Percentiles rank a stretch among this genome's conserved stretches.
These are phyloP conservation scores for Boletellus ananas DNA, from an alignment of 768 basidiomycete genomes.

Conservation along the genomic window DNA sequence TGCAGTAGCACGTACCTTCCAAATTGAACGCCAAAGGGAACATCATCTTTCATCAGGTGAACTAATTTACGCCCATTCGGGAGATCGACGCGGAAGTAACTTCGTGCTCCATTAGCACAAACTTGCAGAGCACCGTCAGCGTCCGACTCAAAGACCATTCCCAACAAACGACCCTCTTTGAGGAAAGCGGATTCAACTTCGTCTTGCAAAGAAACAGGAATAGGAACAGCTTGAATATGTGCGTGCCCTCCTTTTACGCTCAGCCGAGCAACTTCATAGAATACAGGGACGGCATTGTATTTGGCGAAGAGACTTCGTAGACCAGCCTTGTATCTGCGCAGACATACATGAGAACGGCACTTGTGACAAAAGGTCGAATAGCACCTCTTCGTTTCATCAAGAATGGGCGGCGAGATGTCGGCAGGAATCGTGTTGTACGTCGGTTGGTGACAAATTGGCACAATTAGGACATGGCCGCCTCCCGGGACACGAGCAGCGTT, in stretches of 20 bases:
- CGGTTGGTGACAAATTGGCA: conserved; percentile 91
- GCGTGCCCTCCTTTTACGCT: conserved; percentile 90
- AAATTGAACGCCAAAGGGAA: conserved; percentile 88
- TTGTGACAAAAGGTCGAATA: conserved; percentile 9
- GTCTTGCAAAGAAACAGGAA: conserved; percentile 60
- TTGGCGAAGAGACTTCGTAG: conserved; percentile 69
- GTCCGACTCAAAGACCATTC: conserved; percentile 74
- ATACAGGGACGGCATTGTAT: conserved; percentile 63
- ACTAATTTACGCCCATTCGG: conserved; percentile 84
- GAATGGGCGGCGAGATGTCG: conserved; percentile 70
- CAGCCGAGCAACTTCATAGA: conserved; percentile 85
- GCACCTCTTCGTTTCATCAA: conserved; percentile 77
- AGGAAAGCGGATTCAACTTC: conserved; percentile 70
- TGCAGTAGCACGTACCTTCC: conserved; percentile 58
- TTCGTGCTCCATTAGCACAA: conserved; percentile 47
- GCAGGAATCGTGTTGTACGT: conserved; percentile 79
- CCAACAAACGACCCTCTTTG: conserved; percentile 59
- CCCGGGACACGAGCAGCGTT: conserved; percentile 66
- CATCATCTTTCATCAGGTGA: conserved; percentile 73
- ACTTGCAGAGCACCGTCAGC: conserved; percentile 57
- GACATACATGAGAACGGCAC: neutral
- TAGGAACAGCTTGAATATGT: conserved; percentile 82
- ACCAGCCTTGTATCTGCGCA: conserved; percentile 69
- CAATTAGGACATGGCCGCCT: conserved; percentile 92
- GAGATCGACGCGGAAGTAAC: conserved; percentile 90